Evolutionary conservation across 148 eudicot species (phyloP).

Genomic region (Rhododendron kiyosumense): DNA sequence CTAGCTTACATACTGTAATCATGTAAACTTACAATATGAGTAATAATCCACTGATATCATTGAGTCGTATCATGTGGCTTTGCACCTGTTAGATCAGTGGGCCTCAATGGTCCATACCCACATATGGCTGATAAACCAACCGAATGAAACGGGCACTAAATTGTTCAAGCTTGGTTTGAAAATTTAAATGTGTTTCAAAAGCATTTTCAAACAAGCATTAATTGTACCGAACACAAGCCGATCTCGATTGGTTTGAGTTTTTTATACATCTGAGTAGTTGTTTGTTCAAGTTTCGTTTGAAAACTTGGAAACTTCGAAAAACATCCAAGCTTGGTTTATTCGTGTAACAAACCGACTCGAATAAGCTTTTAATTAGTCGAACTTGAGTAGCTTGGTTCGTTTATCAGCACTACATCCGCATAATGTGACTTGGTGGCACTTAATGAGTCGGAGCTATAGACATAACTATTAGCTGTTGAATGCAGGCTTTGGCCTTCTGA

Average conservation of each 20-base stretch:
- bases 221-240: background rate
- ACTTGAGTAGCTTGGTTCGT: background rate
- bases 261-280: background rate
- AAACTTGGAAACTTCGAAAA: background rate
- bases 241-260: background rate
- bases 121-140: background rate
- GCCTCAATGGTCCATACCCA: background rate
- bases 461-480: background rate
- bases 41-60: background rate
- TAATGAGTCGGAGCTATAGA: background rate
- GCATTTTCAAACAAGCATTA: background rate
- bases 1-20: background rate
- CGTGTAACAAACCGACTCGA: background rate
- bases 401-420: background rate
- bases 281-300: background rate
- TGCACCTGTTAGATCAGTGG: background rate
- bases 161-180: no score
- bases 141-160: no score
- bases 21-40: background rate
- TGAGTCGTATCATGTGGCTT: background rate
- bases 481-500: conserved; percentile 12
- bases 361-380: background rate
- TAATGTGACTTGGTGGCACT: background rate
- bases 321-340: background rate
- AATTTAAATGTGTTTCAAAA: background rate